Percentiles rank a stretch among this genome's conserved stretches.
phyloP scores from a whole-genome alignment of 75 land plant genomes.

The Adiantum capillusveneris region DNA sequence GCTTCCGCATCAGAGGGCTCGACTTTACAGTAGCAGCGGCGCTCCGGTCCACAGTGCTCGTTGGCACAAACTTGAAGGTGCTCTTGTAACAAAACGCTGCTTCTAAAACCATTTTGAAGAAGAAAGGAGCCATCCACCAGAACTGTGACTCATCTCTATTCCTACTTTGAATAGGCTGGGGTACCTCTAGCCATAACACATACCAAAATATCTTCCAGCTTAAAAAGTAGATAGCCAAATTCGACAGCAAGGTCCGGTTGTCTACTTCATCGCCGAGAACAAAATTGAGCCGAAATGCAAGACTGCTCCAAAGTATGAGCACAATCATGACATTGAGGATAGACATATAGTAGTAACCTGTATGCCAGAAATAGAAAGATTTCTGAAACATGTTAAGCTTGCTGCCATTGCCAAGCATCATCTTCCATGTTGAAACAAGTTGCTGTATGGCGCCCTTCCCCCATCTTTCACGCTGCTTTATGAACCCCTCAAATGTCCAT shows the following conservation, averaged over 20 bases:
- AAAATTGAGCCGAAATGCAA: slow-evolving; percentile 18
- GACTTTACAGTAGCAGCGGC: no score
- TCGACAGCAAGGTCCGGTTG: slow-evolving; percentile 2
- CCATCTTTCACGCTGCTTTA: slow-evolving; percentile 28
- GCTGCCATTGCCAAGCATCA: slow-evolving; percentile 12
- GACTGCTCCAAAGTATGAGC: slow-evolving; percentile 3
- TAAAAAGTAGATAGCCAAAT: no score
- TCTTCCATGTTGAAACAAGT: slow-evolving; percentile 19
- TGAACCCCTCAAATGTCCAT: slow-evolving; percentile 26
- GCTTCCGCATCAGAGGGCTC: no score
- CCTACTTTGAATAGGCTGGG: no score
- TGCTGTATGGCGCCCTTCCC: slow-evolving; percentile 25
- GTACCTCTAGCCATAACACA: no score
- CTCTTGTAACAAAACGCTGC: no score
- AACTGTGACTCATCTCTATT: no score
- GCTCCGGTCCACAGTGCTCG: no score
- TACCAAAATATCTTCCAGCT: no score
- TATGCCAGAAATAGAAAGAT: slow-evolving; percentile 14
- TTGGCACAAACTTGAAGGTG: no score
- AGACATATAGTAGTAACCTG: slow-evolving; percentile 23
- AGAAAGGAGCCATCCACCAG: no score
- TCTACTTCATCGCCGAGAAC: slow-evolving; percentile 9
- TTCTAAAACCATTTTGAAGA: no score
- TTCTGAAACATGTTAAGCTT: slow-evolving; percentile 16
- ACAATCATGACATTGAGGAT: slow-evolving; percentile 12